phyloP scores from a whole-genome alignment of 2,329 filamentous ascomycete species.

The Magnaporthiopsis poae region DNA sequence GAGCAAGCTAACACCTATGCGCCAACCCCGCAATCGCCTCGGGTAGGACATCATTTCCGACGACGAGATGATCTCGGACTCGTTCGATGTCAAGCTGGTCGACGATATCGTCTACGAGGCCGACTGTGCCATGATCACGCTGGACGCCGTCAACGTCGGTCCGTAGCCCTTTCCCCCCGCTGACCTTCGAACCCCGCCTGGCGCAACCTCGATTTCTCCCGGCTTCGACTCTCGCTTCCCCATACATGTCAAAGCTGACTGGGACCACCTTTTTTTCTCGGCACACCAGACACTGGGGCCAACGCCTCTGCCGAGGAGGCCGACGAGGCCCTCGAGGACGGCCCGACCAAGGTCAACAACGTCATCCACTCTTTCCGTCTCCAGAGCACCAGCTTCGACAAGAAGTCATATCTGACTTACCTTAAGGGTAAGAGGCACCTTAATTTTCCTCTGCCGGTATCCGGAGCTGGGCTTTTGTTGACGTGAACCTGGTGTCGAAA shows the following conservation, averaged over 20 bases:
- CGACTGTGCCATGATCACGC: conserved; percentile 81
- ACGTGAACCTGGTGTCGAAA: not conserved
- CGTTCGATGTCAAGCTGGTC: conserved; percentile 71
- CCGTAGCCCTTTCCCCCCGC: conserved; percentile 25
- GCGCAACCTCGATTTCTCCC: not conserved
- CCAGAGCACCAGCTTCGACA: conserved; percentile 68
- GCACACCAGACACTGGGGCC: conserved; percentile 66
- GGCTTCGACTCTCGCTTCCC: not conserved
- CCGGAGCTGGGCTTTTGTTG: not conserved
- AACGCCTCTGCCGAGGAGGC: conserved; percentile 93
- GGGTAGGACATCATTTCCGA: conserved; percentile 73
- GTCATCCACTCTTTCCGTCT: conserved; percentile 88
- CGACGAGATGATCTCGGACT: conserved; percentile 96
- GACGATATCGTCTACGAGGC: conserved; percentile 78
- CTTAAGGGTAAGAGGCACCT: conserved; percentile 60
- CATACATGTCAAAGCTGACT: not conserved
- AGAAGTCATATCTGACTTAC: conserved; percentile 74
- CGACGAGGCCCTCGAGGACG: conserved; percentile 65
- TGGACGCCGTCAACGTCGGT: conserved; percentile 67
- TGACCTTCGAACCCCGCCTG: not conserved
- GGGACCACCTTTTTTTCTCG: not conserved
- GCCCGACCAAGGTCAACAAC: conserved; percentile 71
- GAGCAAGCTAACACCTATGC: conserved; percentile 12
- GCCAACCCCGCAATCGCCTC: conserved; percentile 11
- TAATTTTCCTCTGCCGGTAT: conserved; percentile 7